Evolutionary conservation across 2,329 filamentous ascomycete species (phyloP), one percentile per base, ranked within the genome.

Genomic region (Sporothrix schenckii): DNA sequence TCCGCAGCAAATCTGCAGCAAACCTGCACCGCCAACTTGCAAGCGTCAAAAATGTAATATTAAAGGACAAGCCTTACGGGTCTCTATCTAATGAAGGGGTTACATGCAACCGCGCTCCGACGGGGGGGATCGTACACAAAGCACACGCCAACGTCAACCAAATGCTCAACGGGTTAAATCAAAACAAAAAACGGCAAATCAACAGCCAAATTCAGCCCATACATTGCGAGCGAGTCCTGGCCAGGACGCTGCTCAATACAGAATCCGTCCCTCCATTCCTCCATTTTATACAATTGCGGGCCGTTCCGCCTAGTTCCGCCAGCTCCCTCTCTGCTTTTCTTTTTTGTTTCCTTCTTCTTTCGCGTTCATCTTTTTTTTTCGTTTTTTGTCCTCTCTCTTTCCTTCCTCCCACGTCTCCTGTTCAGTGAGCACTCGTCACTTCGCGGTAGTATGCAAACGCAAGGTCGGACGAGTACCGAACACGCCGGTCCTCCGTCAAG

Each of bases 401-500:
- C n/a, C 27, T 49, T 52, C 27, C 27, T 52, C 39, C n/a, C n/a
- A 13, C 27, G 9, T 24, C 3, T 27, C 16, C 2, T 41, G 11
- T 11, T 65, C 44, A 73, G 9, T 71, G 72, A 9, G 80, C 80
- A 9, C 81, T 85, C 86, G 90, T 88, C 53, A 91, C 83, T 70
- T 86, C 85, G 71, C 84, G 84, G 78, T 92, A 93, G 76, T 92
- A 92, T 69, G 86, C 85, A 75, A 89, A 83, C 74, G 90, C 89
- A 74, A 93, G 82, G 72, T 91, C 87, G 47, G 89, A 86, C 10
- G 91, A 89, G 78, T 94, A 91, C 75, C 86, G 84, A 72, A 93
- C 80, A 75, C 91, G 86, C 52, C 88, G 86, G 78, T 94, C 91
- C 75, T 92, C 89, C 4, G 91, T 92, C 68, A 94, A 81, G 1